Conservation (phyloP, 768 basidiomycete genomes). For the Neoboletus magnificus region DNA sequence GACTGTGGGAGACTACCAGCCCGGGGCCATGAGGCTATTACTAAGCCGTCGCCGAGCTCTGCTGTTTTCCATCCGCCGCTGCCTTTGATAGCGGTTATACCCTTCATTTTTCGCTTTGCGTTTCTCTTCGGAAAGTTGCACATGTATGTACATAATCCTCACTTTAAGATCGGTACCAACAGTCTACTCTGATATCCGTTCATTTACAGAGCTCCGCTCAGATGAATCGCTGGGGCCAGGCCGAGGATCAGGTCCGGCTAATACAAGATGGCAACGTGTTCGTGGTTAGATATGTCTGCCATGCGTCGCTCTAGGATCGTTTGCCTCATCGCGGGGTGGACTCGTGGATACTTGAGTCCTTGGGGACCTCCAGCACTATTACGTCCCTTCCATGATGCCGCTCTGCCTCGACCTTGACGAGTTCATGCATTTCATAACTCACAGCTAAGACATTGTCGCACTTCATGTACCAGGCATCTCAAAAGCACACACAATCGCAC, state of each 20-base stretch:
- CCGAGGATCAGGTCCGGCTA: constrained; percentile 26
- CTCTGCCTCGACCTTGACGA: constrained; percentile 22
- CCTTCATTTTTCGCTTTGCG: too few species aligned
- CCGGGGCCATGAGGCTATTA: too few species aligned
- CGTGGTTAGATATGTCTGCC: constrained; percentile 21
- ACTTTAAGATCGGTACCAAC: too few species aligned
- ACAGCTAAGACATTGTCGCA: constrained; percentile 26
- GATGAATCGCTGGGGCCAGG: constrained; percentile 23
- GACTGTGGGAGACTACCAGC: too few species aligned
- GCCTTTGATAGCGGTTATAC: too few species aligned
- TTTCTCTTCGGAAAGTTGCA: too few species aligned
- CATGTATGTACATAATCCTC: too few species aligned
- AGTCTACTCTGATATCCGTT: too few species aligned
- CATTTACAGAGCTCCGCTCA: constrained; percentile 27
- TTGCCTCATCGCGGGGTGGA: constrained; percentile 24
- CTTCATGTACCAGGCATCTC: constrained; percentile 32
- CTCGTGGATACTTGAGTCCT: constrained; percentile 13
- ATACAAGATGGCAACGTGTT: constrained; percentile 25
- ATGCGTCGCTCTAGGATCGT: constrained; percentile 18
- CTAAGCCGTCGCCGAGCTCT: too few species aligned
- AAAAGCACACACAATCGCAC: constrained; percentile 25
- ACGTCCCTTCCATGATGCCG: constrained; percentile 28
- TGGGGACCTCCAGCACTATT: constrained; percentile 28
- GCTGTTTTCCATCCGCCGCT: too few species aligned
- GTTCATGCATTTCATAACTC: constrained; percentile 29